Conservation (phyloP, 352 stramenopile genomes). For the Lagenidium sp. region DNA sequence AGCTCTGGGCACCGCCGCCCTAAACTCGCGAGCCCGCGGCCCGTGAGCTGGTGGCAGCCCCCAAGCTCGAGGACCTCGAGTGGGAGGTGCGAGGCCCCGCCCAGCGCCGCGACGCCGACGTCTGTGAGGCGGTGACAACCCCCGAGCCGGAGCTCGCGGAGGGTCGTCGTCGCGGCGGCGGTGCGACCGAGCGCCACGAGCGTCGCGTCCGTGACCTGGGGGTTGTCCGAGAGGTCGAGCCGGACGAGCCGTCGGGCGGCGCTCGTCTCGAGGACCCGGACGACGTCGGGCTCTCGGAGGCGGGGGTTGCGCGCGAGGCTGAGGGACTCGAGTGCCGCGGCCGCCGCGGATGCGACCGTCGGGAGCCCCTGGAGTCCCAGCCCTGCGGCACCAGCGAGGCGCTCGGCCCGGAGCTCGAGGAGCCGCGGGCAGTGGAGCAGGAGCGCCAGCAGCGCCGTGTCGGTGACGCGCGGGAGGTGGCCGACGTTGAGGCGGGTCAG, state of each 20-base stretch:
- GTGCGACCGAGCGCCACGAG: slow-evolving; percentile 32
- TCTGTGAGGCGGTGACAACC: slow-evolving; percentile 55
- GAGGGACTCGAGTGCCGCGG: slow-evolving; percentile 17
- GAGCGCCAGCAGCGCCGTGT: slow-evolving; percentile 46
- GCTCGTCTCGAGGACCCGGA: slow-evolving; percentile 29
- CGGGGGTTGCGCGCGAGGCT: slow-evolving; percentile 21
- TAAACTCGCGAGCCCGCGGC: slow-evolving; percentile 25
- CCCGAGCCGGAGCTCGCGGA: slow-evolving; percentile 23
- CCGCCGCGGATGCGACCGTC: slow-evolving; percentile 10
- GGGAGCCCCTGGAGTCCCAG: slow-evolving; percentile 42
- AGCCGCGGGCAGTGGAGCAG: slow-evolving; percentile 33
- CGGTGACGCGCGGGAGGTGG: slow-evolving; percentile 40
- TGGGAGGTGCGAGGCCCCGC: slow-evolving; percentile 21
- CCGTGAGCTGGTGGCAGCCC: slow-evolving; percentile 61
- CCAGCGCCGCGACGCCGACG: slow-evolving; percentile 33
- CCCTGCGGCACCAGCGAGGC: slow-evolving; percentile 44
- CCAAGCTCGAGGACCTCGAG: slow-evolving; percentile 45
- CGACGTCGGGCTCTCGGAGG: slow-evolving; percentile 33
- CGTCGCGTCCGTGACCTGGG: slow-evolving; percentile 41
- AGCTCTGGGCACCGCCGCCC: slow-evolving; percentile 27
- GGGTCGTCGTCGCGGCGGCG: slow-evolving; percentile 33
- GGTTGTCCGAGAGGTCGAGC: slow-evolving; percentile 46
- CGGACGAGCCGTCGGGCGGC: slow-evolving; percentile 18
- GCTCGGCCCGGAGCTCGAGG: slow-evolving; percentile 5
- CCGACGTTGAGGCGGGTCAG: slow-evolving; percentile 47